These are phyloP conservation scores for Nematodospora anomalae DNA, from an alignment of 1,139 yeast genomes.

Conservation along the genomic window DNA sequence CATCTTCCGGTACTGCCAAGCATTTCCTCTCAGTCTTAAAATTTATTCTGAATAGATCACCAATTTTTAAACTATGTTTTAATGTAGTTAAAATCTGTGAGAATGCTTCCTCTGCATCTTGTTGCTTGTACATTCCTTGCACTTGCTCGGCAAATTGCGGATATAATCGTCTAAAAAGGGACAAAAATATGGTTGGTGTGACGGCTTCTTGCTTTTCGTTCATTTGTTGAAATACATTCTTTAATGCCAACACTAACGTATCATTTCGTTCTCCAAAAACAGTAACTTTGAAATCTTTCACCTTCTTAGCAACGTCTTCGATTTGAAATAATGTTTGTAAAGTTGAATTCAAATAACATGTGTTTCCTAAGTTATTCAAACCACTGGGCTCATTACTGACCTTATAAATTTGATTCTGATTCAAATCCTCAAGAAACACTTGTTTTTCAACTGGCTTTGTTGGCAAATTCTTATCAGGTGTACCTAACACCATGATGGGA, in stretches of 20 bases:
- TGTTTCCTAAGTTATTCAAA: constrained; percentile 83
- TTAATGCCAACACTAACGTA: constrained; percentile 30
- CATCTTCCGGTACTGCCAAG: constrained; percentile 58
- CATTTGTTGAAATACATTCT: constrained; percentile 48
- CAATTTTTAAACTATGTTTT: constrained; percentile 48
- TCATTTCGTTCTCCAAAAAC: constrained; percentile 13
- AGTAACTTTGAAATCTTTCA: constrained; percentile 20
- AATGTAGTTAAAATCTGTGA: constrained; percentile 69
- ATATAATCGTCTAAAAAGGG: constrained; percentile 59
- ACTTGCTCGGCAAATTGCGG: constrained; percentile 90
- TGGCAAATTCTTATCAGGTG: constrained; percentile 73
- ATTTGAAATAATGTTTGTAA: constrained; percentile 75
- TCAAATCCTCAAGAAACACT: constrained; percentile 71
- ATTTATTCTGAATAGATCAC: constrained; percentile 61
- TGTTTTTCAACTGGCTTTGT: constrained; percentile 55
- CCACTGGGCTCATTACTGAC: constrained; percentile 70
- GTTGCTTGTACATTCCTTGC: constrained; percentile 82
- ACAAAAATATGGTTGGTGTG: constrained; percentile 66
- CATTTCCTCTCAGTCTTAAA: constrained; percentile 64
- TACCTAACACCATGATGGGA: constrained; percentile 86
- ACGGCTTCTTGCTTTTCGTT: constrained; percentile 44
- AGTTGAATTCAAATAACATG: constrained; percentile 91
- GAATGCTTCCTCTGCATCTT: constrained; percentile 96
- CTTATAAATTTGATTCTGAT: constrained; percentile 41
- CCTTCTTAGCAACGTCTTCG: constrained; percentile 51